Base-by-base conservation (phyloP, 1,284 basidiomycete species). In the Boletus sp. region DNA sequence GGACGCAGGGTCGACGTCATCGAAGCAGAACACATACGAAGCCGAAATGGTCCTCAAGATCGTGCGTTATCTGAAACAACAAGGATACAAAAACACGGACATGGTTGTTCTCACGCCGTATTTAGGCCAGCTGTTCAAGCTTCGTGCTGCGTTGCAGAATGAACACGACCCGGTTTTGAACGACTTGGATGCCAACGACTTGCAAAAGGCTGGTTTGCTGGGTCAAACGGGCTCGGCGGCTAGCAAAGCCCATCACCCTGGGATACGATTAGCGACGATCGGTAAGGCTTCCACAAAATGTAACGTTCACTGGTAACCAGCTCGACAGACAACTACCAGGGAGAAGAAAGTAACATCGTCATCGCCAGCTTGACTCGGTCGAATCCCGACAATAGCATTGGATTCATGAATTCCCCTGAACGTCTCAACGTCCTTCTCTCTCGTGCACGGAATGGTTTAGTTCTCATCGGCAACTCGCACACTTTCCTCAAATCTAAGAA, bases 361-460 rank as follows among this genome's bases (percentile, higher is more conserved):
- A 71, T 85, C 23, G 69, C 71, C n/a, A 79, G 75, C 8, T 61
- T 85, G 10, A 81, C 79, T 0, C 65, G 83, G 35, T 82, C 80
- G 57, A 84, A 84, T 52, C 13, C 68, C 0, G 51, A 64, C 0
- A 64, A 72, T 46, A 76, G 75, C 50, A 84, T 85, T 25, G 83
- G 82, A 0, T 85, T 85, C 64, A 83, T 85, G 81, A 69, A 58
- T 36, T 72, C 83, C 1, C 77, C 78, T 0, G 80, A 85, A 58
- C 76, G 83, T 22, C 61, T 85, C n/a, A 85, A 81, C 41, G 82
- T 85, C 8, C 68, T 85, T 1, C 69, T 85, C 13, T 84, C 82
- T 0, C 75, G 82, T 14, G 80, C 82, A 10, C 73, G 82, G 4
- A 67, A 83, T 53, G 78, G 72, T 0, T 59, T 83, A 5, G 78